Percentiles rank a stretch among this genome's conserved stretches.
Conservation (phyloP, 2,329 filamentous ascomycete genomes). For the Monilinia fructigena region DNA sequence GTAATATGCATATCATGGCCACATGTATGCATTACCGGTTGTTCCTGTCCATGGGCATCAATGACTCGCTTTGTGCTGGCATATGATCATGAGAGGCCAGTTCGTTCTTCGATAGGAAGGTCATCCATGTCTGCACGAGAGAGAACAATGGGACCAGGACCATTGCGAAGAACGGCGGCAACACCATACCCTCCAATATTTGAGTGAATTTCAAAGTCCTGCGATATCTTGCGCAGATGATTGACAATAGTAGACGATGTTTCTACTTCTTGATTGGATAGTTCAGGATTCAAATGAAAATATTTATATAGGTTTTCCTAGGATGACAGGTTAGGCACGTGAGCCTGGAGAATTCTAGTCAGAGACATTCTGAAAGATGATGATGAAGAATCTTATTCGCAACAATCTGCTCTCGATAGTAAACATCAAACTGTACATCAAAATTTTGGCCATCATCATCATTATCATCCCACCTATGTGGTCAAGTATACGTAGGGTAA, state of each 20-base stretch:
- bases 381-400: no score
- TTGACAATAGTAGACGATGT: slow-evolving; percentile 8
- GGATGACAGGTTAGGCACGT: neutral
- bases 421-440: no score
- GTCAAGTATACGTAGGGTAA: no score
- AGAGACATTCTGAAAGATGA: neutral
- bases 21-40: slow-evolving; percentile 66
- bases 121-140: slow-evolving; percentile 63
- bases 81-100: slow-evolving; percentile 54
- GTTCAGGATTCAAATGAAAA: slow-evolving; percentile 19
- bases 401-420: neutral
- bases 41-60: slow-evolving; percentile 46
- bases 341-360: neutral
- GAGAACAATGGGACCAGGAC: slow-evolving; percentile 53
- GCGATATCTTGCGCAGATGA: neutral
- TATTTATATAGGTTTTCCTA: slow-evolving; percentile 22
- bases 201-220: slow-evolving; percentile 46
- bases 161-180: slow-evolving; percentile 55
- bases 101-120: slow-evolving; percentile 56
- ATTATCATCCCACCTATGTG: neutral
- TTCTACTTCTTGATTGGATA: slow-evolving; percentile 20
- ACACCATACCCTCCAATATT: slow-evolving; percentile 59
- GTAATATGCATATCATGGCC: slow-evolving; percentile 66
- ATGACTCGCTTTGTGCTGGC: slow-evolving; percentile 46
- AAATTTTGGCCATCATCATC: no score